Base-by-base conservation (phyloP, 495 filamentous ascomycete genomes). In the Aspergillus mulundensis region DNA sequence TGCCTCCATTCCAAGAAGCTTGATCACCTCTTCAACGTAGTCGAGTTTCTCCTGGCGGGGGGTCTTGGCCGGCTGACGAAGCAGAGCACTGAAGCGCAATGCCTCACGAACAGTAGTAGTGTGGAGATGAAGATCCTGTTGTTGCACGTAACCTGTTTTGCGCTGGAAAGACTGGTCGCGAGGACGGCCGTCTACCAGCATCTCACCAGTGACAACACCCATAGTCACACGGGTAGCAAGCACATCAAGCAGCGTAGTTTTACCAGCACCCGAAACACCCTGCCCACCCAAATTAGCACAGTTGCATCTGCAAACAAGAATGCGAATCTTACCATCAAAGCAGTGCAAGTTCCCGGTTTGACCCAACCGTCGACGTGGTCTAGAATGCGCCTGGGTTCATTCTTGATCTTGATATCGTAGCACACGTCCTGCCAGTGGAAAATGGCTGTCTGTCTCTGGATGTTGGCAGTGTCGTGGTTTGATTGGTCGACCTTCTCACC, bases 61-160 rank as follows among this genome's bases (percentile, higher is more conserved):
- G 24, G 88, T 79, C 21, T 85, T 78, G 39, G 82, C 83, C 8
- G 92, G 89, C 64, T 96, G 92, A 53, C 92, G 87, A 32, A 96
- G 85, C 30, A 91, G 71, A 45, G 92, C 92, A 56, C 84, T 89
- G 72, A 97, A 97, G 52, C 81, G 80, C 23, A 97, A 77, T 19
- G 92, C 90, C 61, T 80, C 92, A 41, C 91, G 83, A 36, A 96
- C 91, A 5, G 93, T 97, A 1, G 86, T 84, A 0, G 90, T 95
- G 34, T 86, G 78, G 21, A 95, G 79, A 69, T 96, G 92, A 8
- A 97, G 81, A 82, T 97, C 93, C 70, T 95, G 91, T 68, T 97
- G 93, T 63, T 97, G 90, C 18, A 94, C 93, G 62, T 96, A 97
- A 23, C 92, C 92, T 3, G 91, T 96, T 75, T 94, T 94, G 32